Evolutionary conservation across 1,284 basidiomycete species (phyloP), one percentile per base, ranked within the genome.

Genomic region (Butyriboletus appendiculatus): DNA sequence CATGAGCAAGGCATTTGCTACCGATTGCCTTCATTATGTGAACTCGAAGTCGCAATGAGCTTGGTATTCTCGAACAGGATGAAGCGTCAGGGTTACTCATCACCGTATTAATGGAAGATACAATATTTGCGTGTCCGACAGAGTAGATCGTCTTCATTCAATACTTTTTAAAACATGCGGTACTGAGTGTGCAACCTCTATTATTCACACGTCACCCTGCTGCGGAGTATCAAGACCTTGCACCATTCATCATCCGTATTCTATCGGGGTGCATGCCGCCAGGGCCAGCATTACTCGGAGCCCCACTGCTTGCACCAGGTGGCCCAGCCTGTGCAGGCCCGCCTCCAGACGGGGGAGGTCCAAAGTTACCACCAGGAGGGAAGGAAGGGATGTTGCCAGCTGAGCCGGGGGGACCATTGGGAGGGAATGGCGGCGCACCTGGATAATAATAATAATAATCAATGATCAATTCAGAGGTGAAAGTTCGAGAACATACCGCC

Each of bases 251-350:
- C 90, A 94, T 93, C 56, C 90, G 79, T 69, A 92, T 63, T 57
- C 92, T 80, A 73, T 94, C 92, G n/a, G 92, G 92, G 72, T 94
- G 92, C 61, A 94, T 90, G 30, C 82, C 86, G 20, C 76, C 73
- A 45, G 76, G 75, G 18, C 70, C 72, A 10, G 73, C 69, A 55
- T 64, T 75, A 48, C 65, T 64, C 38, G 61, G 62, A 51, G 73
- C 57, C 16, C 56, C 66, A 28, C 56, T 53, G 10, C 35, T 39
- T 45, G 61, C 38, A 18, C 52, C 54, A 24, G 66, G 51, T 34
- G 71, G 56, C 12, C 68, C 59, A n/a, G 54, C 60, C 37, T 60
- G 64, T 45, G 73, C 70, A 52, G 73, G 65, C 12, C 48, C 74
- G 61, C 44, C 71, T 30, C 69, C 74, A 48, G 65, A 57, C 5